These are phyloP conservation scores for Saccharomyces mikatae DNA, from an alignment of 805 yeast genomes.

Conservation along the genomic window DNA sequence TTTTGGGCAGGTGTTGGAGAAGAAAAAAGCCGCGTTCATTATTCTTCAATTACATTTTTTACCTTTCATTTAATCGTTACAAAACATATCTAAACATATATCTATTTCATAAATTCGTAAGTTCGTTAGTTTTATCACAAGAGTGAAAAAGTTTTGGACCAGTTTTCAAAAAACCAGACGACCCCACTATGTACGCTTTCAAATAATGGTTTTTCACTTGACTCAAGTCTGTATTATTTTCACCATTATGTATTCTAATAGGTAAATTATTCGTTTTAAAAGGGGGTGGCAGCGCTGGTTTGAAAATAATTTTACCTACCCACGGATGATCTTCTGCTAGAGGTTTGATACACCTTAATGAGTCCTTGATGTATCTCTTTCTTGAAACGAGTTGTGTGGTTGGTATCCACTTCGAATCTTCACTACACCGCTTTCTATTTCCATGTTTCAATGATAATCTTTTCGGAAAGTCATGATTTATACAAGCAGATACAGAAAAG, in stretches of 20 bases:
- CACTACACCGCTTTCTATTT: background rate
- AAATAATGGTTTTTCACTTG: conserved; percentile 22
- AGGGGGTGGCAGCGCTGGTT: conserved; percentile 19
- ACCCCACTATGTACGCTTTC: conserved; percentile 24
- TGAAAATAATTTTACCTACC: conserved; percentile 41
- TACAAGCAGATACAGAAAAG: background rate
- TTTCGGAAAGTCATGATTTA: background rate
- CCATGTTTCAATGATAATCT: background rate
- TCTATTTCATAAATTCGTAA: background rate
- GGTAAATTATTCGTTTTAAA: conserved; percentile 21
- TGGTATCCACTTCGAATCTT: conserved; percentile 43
- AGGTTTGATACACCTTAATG: conserved; percentile 50
- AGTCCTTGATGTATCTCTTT: conserved; percentile 41
- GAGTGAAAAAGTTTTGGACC: conserved; percentile 1
- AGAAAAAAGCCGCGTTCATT: too few relatives aligned
- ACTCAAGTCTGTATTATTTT: background rate
- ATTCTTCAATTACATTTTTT: background rate
- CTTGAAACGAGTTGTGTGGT: conserved; percentile 31
- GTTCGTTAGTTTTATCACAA: background rate
- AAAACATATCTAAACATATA: background rate
- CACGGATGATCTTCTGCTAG: conserved; percentile 45
- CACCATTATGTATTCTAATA: background rate
- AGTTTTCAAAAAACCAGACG: conserved; percentile 22
- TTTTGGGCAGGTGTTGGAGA: too few relatives aligned
- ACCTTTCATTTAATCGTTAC: background rate